Percentiles rank a stretch among this genome's conserved stretches.
Evolutionary conservation across 306 rosid genomes (phyloP).

Genomic region (Citrullus colocynthis): DNA sequence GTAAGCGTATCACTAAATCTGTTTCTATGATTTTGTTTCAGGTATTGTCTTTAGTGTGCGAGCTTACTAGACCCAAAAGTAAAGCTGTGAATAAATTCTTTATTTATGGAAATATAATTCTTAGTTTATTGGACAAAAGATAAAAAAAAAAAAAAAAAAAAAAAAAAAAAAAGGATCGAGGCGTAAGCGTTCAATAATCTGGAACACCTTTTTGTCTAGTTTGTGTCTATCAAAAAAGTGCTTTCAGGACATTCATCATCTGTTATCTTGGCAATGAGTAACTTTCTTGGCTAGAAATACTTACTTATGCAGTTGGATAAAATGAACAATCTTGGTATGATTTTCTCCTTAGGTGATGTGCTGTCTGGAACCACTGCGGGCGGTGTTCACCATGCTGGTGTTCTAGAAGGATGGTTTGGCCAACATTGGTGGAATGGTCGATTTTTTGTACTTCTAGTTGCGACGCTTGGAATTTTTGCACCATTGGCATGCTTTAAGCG

Average conservation of each 20-base stretch:
- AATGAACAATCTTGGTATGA: background rate
- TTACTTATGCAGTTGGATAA: background rate
- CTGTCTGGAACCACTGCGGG: constrained; percentile 25
- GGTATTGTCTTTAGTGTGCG: background rate
- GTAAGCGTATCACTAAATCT: background rate
- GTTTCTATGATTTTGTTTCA: background rate
- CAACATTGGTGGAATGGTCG: constrained; percentile 37
- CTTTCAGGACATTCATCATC: background rate
- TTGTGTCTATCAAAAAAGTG: background rate
- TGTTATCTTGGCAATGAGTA: background rate
- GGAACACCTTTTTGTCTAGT: background rate
- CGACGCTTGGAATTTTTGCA: constrained; percentile 16
- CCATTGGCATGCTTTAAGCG: constrained; percentile 28
- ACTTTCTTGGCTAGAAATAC: background rate
- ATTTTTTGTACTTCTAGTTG: constrained; percentile 20
- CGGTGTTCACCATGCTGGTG: constrained; percentile 28
- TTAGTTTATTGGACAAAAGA: background rate
- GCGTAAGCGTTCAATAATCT: background rate
- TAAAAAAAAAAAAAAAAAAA: background rate
- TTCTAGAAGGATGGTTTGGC: constrained; percentile 31
- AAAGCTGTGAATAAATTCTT: background rate
- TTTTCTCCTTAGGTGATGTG: constrained; percentile 8
- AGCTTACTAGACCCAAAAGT: background rate
- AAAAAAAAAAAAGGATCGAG: background rate
- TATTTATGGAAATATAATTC: background rate